Evolutionary conservation across 2,329 filamentous ascomycete genomes (phyloP), one percentile per base, ranked within the genome.

Genomic region (Rhynchosporium graminicola): DNA sequence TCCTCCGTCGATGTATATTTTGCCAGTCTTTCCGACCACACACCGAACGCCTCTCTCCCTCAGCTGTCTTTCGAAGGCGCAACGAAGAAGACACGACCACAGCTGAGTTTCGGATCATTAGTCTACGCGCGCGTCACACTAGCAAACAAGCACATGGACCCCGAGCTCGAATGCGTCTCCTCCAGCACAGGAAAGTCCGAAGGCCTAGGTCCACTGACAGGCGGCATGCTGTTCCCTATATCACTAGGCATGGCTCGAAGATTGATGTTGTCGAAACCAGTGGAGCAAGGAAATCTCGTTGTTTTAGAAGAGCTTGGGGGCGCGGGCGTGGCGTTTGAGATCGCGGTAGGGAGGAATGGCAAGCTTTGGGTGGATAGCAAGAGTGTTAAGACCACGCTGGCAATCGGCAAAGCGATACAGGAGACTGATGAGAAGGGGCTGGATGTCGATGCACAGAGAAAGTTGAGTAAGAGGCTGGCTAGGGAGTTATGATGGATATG

Each of bases 61-160:
- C 90, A 96, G 68, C 83, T 98, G 26, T 86, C 92, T n/a, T 99
- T 99, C 75, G 94, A 98, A 77, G 87, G 87, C 66, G 95, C 92
- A 20, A 92, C 89, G 50, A 95, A 93, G 76, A 98, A 98, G 79
- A 97, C 91, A 2, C 84, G 93, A 1, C 95, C 95, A 0, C 83
- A 91, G 67, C 83, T 98, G 48, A 80, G 82, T 33, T 73, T 85
- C 13, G 92, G 92, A 43, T 87, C 91, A 58, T 79, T 97, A 33
- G 91, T 98, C 42, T 98, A 98, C 78, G 94, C 93, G 43, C 89
- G 94, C 65, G 86, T 99, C 48, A 80, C 84, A 33, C 84, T 89
- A 46, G 88, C 90, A 20, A 89, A 91, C 71, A 87, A 88, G 67
- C 89, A 93, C 76, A 91, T 93, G 79, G 92, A 97, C 72, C 84